A percentile compares a stretch with the other conserved stretches of the same genome.
Conservation (phyloP, 2,329 filamentous ascomycete genomes). For the Coleophoma cylindrospora region DNA sequence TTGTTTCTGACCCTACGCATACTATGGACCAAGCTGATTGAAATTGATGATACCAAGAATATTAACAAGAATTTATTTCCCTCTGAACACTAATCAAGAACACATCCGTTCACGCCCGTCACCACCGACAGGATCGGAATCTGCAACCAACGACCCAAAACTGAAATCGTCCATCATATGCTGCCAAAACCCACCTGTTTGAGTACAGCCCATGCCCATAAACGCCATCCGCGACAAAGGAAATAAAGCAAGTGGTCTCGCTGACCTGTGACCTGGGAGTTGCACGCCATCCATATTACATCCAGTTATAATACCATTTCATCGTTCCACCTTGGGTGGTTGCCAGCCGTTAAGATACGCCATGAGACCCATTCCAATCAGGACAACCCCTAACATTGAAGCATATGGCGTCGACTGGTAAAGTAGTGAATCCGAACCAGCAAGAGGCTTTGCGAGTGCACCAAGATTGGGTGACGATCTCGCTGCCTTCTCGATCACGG, state of each 20-base stretch:
- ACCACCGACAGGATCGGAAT: constrained; percentile 3
- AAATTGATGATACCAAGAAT: too few species aligned
- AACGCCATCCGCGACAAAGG: constrained; percentile 14
- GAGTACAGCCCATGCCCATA: constrained; percentile 9
- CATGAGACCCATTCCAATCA: constrained; percentile 80
- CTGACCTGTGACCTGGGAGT: neutral
- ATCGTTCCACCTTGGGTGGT: constrained; percentile 25
- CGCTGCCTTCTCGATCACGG: constrained; percentile 6
- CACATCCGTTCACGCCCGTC: constrained; percentile 8
- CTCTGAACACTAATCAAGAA: too few species aligned
- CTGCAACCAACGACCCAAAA: too few species aligned
- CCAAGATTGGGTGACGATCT: constrained; percentile 19
- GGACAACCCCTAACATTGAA: constrained; percentile 76
- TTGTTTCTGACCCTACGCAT: too few species aligned
- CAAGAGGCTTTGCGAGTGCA: constrained; percentile 31
- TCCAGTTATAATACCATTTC: constrained; percentile 2
- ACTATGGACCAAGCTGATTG: too few species aligned
- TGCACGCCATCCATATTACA: neutral
- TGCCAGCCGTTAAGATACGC: constrained; percentile 84
- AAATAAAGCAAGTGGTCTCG: constrained; percentile 13
- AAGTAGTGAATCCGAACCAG: constrained; percentile 39
- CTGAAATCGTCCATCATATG: constrained; percentile 8
- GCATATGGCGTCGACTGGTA: constrained; percentile 66
- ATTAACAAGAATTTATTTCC: too few species aligned
- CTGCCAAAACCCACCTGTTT: constrained; percentile 13